phyloP scores from a whole-genome alignment of 179 eudicot species.

The Camellia oleifera region DNA sequence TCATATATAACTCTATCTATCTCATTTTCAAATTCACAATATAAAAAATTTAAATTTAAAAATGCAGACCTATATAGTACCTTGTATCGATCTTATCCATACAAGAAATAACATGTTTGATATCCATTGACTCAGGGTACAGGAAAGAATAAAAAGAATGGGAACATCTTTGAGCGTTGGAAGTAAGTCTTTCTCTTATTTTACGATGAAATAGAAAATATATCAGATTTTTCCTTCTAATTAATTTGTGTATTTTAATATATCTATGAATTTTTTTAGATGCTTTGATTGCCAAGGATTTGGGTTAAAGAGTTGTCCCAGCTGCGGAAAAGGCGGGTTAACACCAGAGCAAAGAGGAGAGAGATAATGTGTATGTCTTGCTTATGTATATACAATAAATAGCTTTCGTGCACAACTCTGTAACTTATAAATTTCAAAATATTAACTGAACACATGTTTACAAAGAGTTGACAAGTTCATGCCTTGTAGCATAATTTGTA shows the following conservation, averaged over 20 bases:
- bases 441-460: background rate
- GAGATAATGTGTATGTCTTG: conserved; percentile 34
- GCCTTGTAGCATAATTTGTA: too few species aligned
- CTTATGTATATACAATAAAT: background rate
- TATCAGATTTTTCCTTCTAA: background rate
- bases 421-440: background rate
- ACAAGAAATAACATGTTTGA: background rate
- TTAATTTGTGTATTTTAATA: background rate
- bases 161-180: conserved; percentile 94
- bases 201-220: background rate
- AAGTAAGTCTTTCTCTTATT: conserved; percentile 47
- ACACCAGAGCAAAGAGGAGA: conserved; percentile 97
- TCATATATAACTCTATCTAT: too few species aligned
- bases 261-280: conserved; percentile 26
- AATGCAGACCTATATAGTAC: background rate
- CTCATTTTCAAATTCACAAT: background rate
- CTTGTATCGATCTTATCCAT: background rate
- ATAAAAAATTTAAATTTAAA: background rate
- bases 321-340: conserved; percentile 82
- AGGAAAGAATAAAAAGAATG: conserved; percentile 90
- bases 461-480: background rate
- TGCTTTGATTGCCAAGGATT: conserved; percentile 98
- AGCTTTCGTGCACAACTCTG: background rate
- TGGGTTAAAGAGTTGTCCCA: conserved; percentile 77
- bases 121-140: conserved; percentile 56